Percentiles rank a stretch among this genome's conserved stretches.
Conservation (phyloP, 2,329 filamentous ascomycete genomes). For the Aspergillus sp. region DNA sequence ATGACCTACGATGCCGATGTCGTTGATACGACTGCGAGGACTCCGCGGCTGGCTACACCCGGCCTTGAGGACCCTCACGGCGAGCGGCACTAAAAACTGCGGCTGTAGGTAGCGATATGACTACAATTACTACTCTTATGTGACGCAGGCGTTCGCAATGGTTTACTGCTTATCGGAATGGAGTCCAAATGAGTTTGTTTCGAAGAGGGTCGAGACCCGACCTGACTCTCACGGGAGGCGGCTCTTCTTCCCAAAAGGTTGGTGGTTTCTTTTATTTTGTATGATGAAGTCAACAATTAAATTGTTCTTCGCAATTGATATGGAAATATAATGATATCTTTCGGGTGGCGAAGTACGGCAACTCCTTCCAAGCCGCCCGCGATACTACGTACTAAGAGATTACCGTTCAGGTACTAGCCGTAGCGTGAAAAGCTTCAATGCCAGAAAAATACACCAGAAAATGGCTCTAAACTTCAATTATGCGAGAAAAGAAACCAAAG, state of each 20-base stretch:
- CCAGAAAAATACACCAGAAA: background rate
- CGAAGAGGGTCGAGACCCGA: background rate
- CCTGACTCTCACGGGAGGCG: background rate
- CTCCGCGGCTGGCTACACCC: slow-evolving; percentile 53
- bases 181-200: background rate
- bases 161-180: background rate
- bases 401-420: too few relatives aligned
- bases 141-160: slow-evolving; percentile 1
- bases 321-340: too few relatives aligned
- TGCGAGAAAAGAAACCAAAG: background rate
- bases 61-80: slow-evolving; percentile 4
- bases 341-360: too few relatives aligned
- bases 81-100: background rate
- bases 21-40: slow-evolving; percentile 64
- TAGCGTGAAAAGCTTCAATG: too few relatives aligned
- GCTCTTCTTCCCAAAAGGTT: background rate
- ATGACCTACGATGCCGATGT: slow-evolving; percentile 63
- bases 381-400: background rate
- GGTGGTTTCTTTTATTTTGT: background rate
- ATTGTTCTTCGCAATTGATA: background rate
- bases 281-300: background rate
- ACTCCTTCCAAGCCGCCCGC: too few relatives aligned
- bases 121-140: background rate
- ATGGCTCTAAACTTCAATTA: background rate
- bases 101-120: background rate